A percentile compares a stretch with the other conserved stretches of the same genome.
Evolutionary conservation across 2,329 filamentous ascomycete species (phyloP).

Genomic region (Bipolaris gigantea): DNA sequence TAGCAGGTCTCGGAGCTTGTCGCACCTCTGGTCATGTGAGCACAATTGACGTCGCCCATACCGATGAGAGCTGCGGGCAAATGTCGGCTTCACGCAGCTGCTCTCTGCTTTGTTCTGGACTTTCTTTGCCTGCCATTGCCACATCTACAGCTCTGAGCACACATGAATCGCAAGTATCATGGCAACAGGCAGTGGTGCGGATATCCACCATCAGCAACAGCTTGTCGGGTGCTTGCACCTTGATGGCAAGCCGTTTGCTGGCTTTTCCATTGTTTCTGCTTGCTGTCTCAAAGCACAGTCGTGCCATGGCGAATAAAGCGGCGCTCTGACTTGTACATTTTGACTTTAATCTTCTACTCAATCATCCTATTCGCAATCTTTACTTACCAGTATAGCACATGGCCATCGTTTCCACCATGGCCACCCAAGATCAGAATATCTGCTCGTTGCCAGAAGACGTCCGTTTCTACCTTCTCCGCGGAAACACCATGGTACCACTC

Average conservation of each 20-base stretch:
- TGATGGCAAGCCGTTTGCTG: constrained; percentile 5
- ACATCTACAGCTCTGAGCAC: background rate
- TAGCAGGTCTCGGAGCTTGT: background rate
- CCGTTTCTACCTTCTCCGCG: constrained; percentile 46
- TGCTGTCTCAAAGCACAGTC: constrained; percentile 18
- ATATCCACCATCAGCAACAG: background rate
- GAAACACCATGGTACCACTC: constrained; percentile 43
- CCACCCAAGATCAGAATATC: background rate
- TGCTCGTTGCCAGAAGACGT: constrained; percentile 20
- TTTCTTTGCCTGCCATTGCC: background rate
- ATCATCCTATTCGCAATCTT: background rate
- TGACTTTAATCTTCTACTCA: background rate
- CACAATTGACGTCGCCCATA: background rate
- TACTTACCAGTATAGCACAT: background rate
- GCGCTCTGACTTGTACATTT: background rate
- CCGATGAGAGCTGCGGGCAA: background rate
- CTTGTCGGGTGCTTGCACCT: background rate
- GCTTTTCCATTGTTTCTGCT: constrained; percentile 7
- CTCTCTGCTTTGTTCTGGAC: background rate
- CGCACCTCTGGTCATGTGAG: background rate
- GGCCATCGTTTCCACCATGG: constrained; percentile 13
- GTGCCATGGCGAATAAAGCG: background rate
- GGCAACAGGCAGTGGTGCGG: background rate
- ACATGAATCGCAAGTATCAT: background rate
- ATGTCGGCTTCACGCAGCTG: background rate